Evolutionary conservation across 2,329 filamentous ascomycete genomes (phyloP).

Genomic region (Penicillium paneum): DNA sequence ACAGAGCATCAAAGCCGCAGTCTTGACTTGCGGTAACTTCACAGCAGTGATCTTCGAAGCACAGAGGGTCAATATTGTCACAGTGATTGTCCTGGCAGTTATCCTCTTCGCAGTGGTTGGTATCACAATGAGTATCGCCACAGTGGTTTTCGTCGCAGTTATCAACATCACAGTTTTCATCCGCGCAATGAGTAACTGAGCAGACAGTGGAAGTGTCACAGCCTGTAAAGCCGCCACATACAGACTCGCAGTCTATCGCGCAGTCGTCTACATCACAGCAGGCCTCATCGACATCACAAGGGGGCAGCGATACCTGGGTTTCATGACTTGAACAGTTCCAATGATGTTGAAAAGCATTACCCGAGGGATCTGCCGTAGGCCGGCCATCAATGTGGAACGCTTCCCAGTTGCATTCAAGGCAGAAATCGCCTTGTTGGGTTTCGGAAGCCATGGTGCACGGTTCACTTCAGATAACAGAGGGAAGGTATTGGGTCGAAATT

Average conservation of each 20-base stretch:
- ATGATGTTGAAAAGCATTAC: conserved; percentile 20
- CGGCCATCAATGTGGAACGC: conserved; percentile 36
- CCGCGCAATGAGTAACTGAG: conserved; percentile 33
- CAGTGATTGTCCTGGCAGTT: conserved; percentile 19
- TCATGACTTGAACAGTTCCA: conserved; percentile 33
- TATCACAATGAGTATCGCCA: not conserved
- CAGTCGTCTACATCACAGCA: conserved; percentile 42
- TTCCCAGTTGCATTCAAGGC: conserved; percentile 44
- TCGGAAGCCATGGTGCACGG: conserved; percentile 32
- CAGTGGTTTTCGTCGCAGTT: conserved; percentile 4
- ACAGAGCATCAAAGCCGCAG: conserved; percentile 31
- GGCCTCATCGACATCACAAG: conserved; percentile 32
- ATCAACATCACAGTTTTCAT: conserved; percentile 25
- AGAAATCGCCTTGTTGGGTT: conserved; percentile 34
- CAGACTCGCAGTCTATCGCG: conserved; percentile 36
- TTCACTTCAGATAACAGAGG: conserved; percentile 6
- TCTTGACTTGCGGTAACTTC: conserved; percentile 22
- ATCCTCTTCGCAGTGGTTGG: conserved; percentile 2
- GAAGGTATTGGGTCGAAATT: not conserved
- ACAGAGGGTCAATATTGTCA: conserved; percentile 32
- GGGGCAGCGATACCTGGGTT: conserved; percentile 25
- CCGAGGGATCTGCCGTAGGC: conserved; percentile 23
- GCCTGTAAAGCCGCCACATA: conserved; percentile 42
- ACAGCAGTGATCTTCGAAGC: conserved; percentile 41
- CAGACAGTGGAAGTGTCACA: conserved; percentile 40